Evolutionary conservation across 495 filamentous ascomycete genomes (phyloP).

Genomic region (Elaphomyces granulatus): DNA sequence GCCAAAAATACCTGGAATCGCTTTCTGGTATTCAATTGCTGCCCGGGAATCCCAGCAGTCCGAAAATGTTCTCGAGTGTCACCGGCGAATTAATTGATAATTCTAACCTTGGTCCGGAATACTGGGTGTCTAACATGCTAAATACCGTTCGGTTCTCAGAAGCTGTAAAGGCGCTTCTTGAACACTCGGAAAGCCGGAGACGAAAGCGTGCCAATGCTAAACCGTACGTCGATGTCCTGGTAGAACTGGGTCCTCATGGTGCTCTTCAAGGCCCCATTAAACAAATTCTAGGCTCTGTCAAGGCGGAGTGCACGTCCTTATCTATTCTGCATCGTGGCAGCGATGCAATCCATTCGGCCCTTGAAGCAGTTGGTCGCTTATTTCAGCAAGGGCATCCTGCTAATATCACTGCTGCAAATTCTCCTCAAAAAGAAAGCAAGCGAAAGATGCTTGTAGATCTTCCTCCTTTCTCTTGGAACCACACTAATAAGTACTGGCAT

Average conservation of each 20-base stretch:
- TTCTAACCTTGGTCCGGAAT: conserved; percentile 12
- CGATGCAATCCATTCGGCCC: conserved; percentile 10
- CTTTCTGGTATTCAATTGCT: conserved; percentile 6
- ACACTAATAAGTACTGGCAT: conserved; percentile 15
- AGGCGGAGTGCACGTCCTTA: too few species aligned
- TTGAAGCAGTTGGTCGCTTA: conserved; percentile 12
- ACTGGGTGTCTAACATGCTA: conserved; percentile 31
- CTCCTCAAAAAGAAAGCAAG: neutral
- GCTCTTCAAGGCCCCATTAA: conserved; percentile 27
- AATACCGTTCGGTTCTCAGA: conserved; percentile 25
- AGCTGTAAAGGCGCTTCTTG: conserved; percentile 15
- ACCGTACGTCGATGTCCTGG: conserved; percentile 19
- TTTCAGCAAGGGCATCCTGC: conserved; percentile 10
- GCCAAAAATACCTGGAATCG: conserved; percentile 10
- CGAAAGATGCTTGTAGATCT: conserved; percentile 10
- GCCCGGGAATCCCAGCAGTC: neutral
- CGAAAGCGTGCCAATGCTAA: conserved; percentile 8
- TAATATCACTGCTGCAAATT: neutral
- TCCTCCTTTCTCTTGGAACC: conserved; percentile 23
- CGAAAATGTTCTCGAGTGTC: conserved; percentile 25
- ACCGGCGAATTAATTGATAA: conserved; percentile 13
- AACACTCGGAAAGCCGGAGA: conserved; percentile 7
- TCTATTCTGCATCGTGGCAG: conserved; percentile 13
- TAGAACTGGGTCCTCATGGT: conserved; percentile 40
- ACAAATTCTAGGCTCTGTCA: too few species aligned